Evolutionary conservation across 2,329 filamentous ascomycete species (phyloP), one percentile per base, ranked within the genome.

Genomic region (Colletotrichum lini): DNA sequence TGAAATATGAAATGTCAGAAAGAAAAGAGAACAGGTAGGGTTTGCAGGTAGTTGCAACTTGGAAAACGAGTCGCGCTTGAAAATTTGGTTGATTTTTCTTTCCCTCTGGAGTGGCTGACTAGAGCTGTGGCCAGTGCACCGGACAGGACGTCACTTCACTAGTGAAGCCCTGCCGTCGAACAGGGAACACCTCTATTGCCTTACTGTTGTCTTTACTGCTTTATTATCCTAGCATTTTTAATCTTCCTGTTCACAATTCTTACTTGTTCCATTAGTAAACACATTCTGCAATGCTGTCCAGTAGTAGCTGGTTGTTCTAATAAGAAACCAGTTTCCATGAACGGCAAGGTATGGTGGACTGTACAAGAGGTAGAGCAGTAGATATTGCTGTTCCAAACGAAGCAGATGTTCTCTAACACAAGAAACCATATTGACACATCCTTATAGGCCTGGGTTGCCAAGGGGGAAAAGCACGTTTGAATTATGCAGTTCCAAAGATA

Each of bases 101-200:
- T 44, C 9, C 42, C 35, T 16, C 10, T 9, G 3, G 4, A 26
- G 30, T 18, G 10, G 40, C 35, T 40, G 35, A 40, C 53, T 57
- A 42, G 35, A 42, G 12, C 35, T n/a, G n/a, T 57, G 53, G 53
- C 40, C 53, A 40, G 53, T 42, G 53, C 53, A 38, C 53, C 30
- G 7, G 23, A 10, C 53, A 57, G 53, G 35, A 23, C 53, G 53
- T 42, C 35, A 57, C n/a, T 57, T 35, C 40, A 35, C 6, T n/a
- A 57, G 53, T 10, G 53, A 40, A 30, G 23, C 35, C 53, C 53
- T 23, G 53, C 53, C 16, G 12, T 56, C 40, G 6, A 23, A n/a
- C 53, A 42, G 38, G 54, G 54, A 42, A 57, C 38, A 42, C 23
- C 21, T 40, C 16, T 42, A 13, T 40, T n/a, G 30, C 23, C 13